Evolutionary conservation across 768 basidiomycete species (phyloP), one percentile per base, ranked within the genome.

Genomic region (Rhodosporidiobolus sp.): DNA sequence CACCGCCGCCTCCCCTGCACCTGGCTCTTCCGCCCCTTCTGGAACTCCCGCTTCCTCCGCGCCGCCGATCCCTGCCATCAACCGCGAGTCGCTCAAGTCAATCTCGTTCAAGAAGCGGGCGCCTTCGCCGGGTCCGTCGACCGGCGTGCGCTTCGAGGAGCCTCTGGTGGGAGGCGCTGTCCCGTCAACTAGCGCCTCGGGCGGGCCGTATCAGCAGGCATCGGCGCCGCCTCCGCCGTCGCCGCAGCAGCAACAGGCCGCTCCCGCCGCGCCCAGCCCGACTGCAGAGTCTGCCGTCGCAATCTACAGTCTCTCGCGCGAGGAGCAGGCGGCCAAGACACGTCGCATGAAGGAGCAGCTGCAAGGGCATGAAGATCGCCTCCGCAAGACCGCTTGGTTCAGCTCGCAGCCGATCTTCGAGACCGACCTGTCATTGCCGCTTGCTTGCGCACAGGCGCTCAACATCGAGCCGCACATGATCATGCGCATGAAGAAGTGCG

Each of bases 401-500:
- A n/a, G 12, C 10, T 5, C 3, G 4, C 56, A 53, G 38, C 26
- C 49, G 4, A 4, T 59, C 19, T 69, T 69, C 30, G 32, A 45
- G 17, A 58, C 30, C 35, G n/a, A 34, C 6, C 30, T 58, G 17
- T 55, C 59, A 1, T 35, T 69, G 17, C 34, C 56, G 4, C 46
- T 66, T 9, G 68, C 65, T 0, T 74, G 68, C 34, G 65, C 64
- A 3, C 46, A 69, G 30, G 59, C 65, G 1, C 49, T 74, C 14
- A 34, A 34, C 28, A 43, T 74, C 64, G 49, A 50, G n/a, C 53
- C 64, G n/a, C 32, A 54, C 16, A 54, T 54, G 14, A 53, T 63
- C 3, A 30, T 52, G 17, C 53, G 67, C 1, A 65, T 73, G 63
- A 60, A 62, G 57, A 32, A 53, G 72, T 73, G 22, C 32, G 65